Evolutionary conservation across 1,284 basidiomycete species (phyloP), one percentile per base, ranked within the genome.

Genomic region (Sporisorium scitamineum): DNA sequence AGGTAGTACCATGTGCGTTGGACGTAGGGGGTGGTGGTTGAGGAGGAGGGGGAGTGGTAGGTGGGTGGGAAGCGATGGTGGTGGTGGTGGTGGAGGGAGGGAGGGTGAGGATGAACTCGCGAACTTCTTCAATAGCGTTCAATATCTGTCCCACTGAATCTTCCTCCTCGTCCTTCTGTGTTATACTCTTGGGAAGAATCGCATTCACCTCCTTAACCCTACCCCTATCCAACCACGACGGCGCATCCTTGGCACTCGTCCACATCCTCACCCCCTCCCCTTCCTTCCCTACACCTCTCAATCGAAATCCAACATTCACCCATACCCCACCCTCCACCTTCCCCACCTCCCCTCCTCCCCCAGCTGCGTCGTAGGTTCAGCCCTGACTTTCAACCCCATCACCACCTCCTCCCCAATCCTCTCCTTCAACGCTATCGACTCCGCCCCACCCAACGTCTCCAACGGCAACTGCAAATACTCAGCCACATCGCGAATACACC

Each of bases 1-100:
- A 81, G 71, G 62, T 77, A 77, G 54, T 69, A 72, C 80, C 80
- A 81, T 11, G 68, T 64, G n/a, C 80, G 57, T 1, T 58, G 57
- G n/a, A 76, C 65, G 20, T 26, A 47, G 16, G 8, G 32, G 16
- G 31, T 44, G 2, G 20, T 8, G 5, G 34, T 20, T 18, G 14
- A n/a, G 14, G 1, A 9, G 51, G 18, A 37, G 41, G 34, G 18
- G 18, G 8, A 39, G 41, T 37, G 32, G 7, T 52, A 18, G 53
- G 18, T 48, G 20, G 32, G 53, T 26, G 20, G 29, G 22, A 6
- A 27, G 32, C 44, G 42, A 31, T 31, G 37, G n/a, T 41, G 47
- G 24, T 32, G 7, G 56, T 5, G 45, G 39, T 13, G 11, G 47
- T 18, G 7, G 47, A 13, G 10, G 16, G 18, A 8, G 63, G 61